Percentiles rank a stretch among this genome's conserved stretches.
Conservation (phyloP, 2,329 filamentous ascomycete genomes). For the Aspergillus quadrilineatus region DNA sequence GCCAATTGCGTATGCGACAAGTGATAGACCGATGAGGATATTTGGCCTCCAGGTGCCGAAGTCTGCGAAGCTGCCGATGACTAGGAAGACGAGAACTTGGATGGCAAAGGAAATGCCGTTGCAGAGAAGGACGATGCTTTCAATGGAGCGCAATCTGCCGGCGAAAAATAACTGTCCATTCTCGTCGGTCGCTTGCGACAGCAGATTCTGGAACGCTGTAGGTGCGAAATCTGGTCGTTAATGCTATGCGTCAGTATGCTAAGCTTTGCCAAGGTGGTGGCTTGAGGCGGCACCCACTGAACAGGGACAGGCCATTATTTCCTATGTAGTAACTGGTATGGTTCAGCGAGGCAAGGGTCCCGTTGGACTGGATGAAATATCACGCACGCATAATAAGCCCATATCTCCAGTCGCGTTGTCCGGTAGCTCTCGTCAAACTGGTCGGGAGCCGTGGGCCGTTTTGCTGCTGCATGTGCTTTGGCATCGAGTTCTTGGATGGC, state of each 20-base stretch:
- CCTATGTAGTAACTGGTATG: slow-evolving; percentile 60
- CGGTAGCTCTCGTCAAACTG: slow-evolving; percentile 55
- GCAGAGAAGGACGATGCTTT: slow-evolving; percentile 63
- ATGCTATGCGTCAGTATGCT: slow-evolving; percentile 10
- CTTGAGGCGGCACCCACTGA: slow-evolving; percentile 44
- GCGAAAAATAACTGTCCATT: slow-evolving; percentile 55
- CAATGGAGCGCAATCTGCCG: slow-evolving; percentile 59
- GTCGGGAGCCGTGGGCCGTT: slow-evolving; percentile 52
- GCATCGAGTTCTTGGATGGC: slow-evolving; percentile 1
- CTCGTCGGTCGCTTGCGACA: slow-evolving; percentile 60
- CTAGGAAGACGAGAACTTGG: slow-evolving; percentile 55
- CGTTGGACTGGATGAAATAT: background rate
- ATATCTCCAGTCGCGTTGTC: slow-evolving; percentile 56
- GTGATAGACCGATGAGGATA: slow-evolving; percentile 61
- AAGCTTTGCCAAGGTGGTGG: slow-evolving; percentile 8
- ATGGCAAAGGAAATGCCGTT: slow-evolving; percentile 69
- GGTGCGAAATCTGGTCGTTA: slow-evolving; percentile 54
- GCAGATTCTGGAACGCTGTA: slow-evolving; percentile 64
- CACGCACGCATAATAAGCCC: slow-evolving; percentile 54
- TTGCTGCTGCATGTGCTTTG: slow-evolving; percentile 10
- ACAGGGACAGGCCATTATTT: slow-evolving; percentile 62
- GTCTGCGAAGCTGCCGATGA: slow-evolving; percentile 54
- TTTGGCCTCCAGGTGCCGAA: slow-evolving; percentile 65
- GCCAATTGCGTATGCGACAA: slow-evolving; percentile 62
- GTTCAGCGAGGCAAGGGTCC: slow-evolving; percentile 16